Percentiles rank a stretch among this genome's conserved stretches.
Evolutionary conservation across 257 asterid species (phyloP).

Genomic region (Solanum dulcamara): DNA sequence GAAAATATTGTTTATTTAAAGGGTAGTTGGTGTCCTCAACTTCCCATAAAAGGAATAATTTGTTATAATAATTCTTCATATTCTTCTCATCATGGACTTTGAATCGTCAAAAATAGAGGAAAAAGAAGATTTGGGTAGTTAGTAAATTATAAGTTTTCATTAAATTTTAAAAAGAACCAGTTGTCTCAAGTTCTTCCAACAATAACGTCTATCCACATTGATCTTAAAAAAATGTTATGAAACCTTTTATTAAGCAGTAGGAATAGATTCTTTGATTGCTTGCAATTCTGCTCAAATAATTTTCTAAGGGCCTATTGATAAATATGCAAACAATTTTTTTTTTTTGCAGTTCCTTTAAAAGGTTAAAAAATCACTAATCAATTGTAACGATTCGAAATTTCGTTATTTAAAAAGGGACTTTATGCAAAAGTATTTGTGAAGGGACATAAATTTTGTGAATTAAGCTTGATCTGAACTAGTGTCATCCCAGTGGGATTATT

Average conservation of each 20-base stretch:
- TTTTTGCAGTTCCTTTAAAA: too few species aligned
- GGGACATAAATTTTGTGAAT: too few species aligned
- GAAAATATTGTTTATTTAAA: neutral
- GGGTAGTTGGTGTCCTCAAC: neutral
- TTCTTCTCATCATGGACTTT: neutral
- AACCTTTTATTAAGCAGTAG: neutral
- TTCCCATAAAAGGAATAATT: neutral
- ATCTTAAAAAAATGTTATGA: neutral
- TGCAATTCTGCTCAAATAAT: neutral
- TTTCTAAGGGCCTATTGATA: too few species aligned
- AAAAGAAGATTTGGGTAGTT: constrained; percentile 3
- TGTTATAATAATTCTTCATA: neutral
- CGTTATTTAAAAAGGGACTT: too few species aligned
- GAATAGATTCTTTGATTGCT: neutral
- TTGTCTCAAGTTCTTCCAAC: neutral
- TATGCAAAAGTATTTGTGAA: too few species aligned
- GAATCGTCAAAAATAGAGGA: neutral
- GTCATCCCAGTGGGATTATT: too few species aligned
- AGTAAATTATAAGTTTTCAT: neutral
- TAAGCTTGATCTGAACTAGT: too few species aligned
- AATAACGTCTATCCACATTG: neutral
- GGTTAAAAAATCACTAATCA: too few species aligned
- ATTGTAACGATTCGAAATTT: too few species aligned
- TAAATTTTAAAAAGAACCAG: neutral
- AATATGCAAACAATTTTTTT: too few species aligned